Evolutionary conservation across 192 early-diverging fungal genomes (phyloP).

Genomic region (Linnemannia schmuckeri): DNA sequence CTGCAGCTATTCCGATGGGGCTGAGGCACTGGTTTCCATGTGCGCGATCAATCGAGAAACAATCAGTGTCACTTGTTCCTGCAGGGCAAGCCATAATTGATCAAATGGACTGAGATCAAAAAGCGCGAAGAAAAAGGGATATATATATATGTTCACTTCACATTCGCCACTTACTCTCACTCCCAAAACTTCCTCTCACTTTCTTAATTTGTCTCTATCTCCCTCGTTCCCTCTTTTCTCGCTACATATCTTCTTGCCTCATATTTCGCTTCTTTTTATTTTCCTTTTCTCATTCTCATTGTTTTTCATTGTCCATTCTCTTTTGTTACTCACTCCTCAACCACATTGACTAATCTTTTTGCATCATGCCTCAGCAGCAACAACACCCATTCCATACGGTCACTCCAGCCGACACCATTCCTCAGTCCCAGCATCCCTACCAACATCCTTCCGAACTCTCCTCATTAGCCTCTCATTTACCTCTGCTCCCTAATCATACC

Average conservation of each 20-base stretch:
- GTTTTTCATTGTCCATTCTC: not conserved
- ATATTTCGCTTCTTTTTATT: not conserved
- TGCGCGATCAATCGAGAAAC: not conserved
- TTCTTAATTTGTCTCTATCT: not conserved
- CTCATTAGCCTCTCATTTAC: not conserved
- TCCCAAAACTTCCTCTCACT: not conserved
- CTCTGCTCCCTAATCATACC: slow-evolving; percentile 1
- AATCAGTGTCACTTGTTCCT: not conserved
- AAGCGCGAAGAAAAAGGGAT: not conserved
- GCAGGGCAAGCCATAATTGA: not conserved
- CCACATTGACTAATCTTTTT: not conserved
- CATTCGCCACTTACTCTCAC: not conserved
- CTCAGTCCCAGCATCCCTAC: slow-evolving; percentile 12
- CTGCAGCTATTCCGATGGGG: not conserved
- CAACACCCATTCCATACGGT: slow-evolving; percentile 16
- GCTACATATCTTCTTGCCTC: not conserved
- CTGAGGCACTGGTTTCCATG: not conserved
- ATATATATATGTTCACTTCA: not conserved
- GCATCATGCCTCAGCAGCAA: slow-evolving; percentile 21
- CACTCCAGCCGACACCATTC: not conserved
- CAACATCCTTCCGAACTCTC: not conserved
- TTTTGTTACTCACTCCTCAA: not conserved
- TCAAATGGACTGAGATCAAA: not conserved
- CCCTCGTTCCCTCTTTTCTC: not conserved
- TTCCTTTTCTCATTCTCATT: not conserved